Percentiles rank a stretch among this genome's conserved stretches.
phyloP scores from a whole-genome alignment of 495 filamentous ascomycete genomes.

The Penicillium robsamsonii region DNA sequence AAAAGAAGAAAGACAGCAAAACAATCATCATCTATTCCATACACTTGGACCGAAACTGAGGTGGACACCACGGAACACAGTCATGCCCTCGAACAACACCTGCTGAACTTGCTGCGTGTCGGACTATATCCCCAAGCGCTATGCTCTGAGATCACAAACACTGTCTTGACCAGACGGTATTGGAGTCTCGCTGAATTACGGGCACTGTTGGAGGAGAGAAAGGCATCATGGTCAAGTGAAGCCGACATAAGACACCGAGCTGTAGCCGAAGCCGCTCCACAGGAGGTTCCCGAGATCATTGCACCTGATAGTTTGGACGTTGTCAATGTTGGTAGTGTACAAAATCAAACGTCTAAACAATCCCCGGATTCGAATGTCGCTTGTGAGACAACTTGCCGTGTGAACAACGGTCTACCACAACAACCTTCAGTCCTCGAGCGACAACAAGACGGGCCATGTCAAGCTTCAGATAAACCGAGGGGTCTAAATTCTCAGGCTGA shows the following conservation, averaged over 20 bases:
- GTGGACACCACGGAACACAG: background rate
- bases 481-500: background rate
- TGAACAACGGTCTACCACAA: background rate
- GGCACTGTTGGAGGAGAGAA: conserved; percentile 20
- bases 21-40: conserved; percentile 13
- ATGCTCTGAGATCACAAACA: background rate
- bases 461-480: too few species aligned
- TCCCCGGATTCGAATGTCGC: background rate
- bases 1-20: background rate
- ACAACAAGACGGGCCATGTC: background rate
- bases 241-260: background rate
- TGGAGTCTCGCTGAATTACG: conserved; percentile 31
- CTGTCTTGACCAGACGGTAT: conserved; percentile 1
- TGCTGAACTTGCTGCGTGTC: conserved; percentile 20
- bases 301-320: background rate
- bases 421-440: background rate
- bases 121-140: conserved; percentile 10
- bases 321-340: too few species aligned
- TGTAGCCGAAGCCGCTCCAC: background rate
- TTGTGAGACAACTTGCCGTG: background rate
- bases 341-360: background rate
- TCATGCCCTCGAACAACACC: conserved; percentile 12
- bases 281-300: background rate
- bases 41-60: conserved; percentile 19
- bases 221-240: conserved; percentile 15